phyloP scores from a whole-genome alignment of 2,329 filamentous ascomycete genomes.

The Purpureocillium lavendulum region DNA sequence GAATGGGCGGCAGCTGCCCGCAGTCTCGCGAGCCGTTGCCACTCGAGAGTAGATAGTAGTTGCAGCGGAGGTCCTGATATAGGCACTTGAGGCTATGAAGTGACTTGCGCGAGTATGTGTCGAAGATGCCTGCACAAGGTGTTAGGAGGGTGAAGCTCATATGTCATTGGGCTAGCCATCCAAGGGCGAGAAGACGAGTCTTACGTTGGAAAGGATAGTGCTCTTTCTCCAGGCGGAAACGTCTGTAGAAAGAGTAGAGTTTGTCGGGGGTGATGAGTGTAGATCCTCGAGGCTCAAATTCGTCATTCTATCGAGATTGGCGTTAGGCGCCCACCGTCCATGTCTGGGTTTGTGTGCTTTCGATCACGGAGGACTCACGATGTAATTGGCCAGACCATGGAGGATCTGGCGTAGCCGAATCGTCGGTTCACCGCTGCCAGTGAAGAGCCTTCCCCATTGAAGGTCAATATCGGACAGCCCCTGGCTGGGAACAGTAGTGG shows the following conservation, averaged over 20 bases:
- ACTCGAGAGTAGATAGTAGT: conserved; percentile 57
- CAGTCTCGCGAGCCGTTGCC: conserved; percentile 19
- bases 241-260: conserved; percentile 64
- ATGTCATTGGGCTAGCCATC: too few relatives aligned
- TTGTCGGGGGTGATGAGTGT: conserved; percentile 70
- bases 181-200: conserved; percentile 10
- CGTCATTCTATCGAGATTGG: conserved; percentile 17
- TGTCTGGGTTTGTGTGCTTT: too few relatives aligned
- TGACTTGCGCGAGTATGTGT: conserved; percentile 20
- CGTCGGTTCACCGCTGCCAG: conserved; percentile 58
- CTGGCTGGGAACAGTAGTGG: not conserved
- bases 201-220: conserved; percentile 60
- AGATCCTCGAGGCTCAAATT: conserved; percentile 20
- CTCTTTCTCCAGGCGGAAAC: conserved; percentile 56
- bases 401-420: conserved; percentile 62
- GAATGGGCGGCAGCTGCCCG: conserved; percentile 47
- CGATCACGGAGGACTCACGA: conserved; percentile 59
- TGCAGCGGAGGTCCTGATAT: conserved; percentile 43
- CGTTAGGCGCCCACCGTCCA: not conserved
- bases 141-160: conserved; percentile 13
- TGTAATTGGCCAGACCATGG: conserved; percentile 62
- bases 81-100: conserved; percentile 32
- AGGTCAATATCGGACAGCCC: conserved; percentile 46
- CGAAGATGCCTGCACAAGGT: conserved; percentile 39
- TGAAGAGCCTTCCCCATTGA: conserved; percentile 72